Base-by-base conservation (phyloP, 108 stramenopile species). In the Skeletonema menzelii region DNA sequence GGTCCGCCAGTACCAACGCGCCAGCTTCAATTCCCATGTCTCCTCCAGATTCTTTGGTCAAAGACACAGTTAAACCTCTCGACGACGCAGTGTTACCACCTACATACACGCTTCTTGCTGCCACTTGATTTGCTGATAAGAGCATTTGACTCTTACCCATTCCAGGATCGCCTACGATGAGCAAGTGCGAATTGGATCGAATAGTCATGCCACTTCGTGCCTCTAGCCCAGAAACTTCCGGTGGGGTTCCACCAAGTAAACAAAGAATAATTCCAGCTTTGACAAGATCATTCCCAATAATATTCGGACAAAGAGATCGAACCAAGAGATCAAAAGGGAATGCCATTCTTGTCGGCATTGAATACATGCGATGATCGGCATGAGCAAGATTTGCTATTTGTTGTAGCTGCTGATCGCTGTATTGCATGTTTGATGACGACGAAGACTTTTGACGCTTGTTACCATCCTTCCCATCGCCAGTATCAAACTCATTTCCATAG, bases 71-170 rank as follows among this genome's bases (percentile, higher is more conserved):
- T 32, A 97, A 79, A 7, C 97, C 97, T 14, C 96, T 94, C 8
- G 94, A 94, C 3, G 96, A 91, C 3, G 97, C 81, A 14, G 98
- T 97, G 72, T 97, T 98, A n/a, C 98, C 99, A 55, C 97, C 96
- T 22, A 98, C 96, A 75, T 97, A 98, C 4, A 98, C 97, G 77
- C 91, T 88, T 8, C 99, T 87, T 30, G 96, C 92, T 4, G 96
- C 94, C n/a, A 96, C 79, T 63, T 92, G 91, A 15, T 88, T 89
- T 4, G 93, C 94, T 4, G 97, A 95, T 1, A 93, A 75, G 1
- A 99, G 93, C 92, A 99, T 94, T 83, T 97, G 97, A 46, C 85
- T 87, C 60, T 99, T 99, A 31, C 98, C 99, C 91, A 98, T 89
- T 15, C 96, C 95, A 5, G 91, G 89, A 78, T 96, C 92, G 5